Percentiles rank a stretch among this genome's conserved stretches.
These are phyloP conservation scores for Umbelopsis sp. DNA, from an alignment of 192 early-diverging fungal species.

Conservation along the genomic window DNA sequence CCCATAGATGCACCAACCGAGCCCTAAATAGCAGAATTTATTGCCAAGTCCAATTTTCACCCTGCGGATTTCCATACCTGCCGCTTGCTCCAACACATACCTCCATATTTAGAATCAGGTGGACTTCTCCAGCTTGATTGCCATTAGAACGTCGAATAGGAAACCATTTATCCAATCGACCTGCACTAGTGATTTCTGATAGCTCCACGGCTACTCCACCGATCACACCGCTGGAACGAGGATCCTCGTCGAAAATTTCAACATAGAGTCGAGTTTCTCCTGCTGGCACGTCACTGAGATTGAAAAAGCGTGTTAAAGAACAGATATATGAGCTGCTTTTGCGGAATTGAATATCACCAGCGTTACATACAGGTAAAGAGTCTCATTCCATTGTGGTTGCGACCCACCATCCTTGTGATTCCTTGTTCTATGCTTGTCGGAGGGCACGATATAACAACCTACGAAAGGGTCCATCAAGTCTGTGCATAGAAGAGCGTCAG, in stretches of 20 bases:
- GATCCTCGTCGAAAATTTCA: constrained; percentile 38
- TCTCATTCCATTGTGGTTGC: constrained; percentile 34
- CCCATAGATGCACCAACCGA: neutral
- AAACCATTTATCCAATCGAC: constrained; percentile 16
- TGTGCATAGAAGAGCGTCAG: neutral
- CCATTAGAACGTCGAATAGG: constrained; percentile 15
- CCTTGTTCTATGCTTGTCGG: constrained; percentile 38
- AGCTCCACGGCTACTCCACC: constrained; percentile 24
- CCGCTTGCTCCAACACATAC: neutral
- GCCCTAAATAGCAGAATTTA: neutral
- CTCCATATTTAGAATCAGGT: constrained; percentile 20
- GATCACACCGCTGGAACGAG: constrained; percentile 24
- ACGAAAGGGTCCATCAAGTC: constrained; percentile 28
- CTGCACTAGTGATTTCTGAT: neutral
- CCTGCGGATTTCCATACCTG: neutral
- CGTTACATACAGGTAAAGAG: constrained; percentile 28
- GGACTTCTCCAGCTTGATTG: constrained; percentile 16
- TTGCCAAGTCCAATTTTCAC: neutral
- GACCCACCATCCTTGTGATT: constrained; percentile 23
- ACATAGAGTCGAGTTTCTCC: constrained; percentile 28
- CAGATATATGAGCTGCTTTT: no score
- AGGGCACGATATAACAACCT: constrained; percentile 33
- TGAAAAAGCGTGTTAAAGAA: neutral
- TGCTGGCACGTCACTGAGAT: constrained; percentile 25
- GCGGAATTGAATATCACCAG: no score